These are phyloP conservation scores for Diplodia mutila DNA, from an alignment of 2,329 filamentous ascomycete species.

Conservation along the genomic window DNA sequence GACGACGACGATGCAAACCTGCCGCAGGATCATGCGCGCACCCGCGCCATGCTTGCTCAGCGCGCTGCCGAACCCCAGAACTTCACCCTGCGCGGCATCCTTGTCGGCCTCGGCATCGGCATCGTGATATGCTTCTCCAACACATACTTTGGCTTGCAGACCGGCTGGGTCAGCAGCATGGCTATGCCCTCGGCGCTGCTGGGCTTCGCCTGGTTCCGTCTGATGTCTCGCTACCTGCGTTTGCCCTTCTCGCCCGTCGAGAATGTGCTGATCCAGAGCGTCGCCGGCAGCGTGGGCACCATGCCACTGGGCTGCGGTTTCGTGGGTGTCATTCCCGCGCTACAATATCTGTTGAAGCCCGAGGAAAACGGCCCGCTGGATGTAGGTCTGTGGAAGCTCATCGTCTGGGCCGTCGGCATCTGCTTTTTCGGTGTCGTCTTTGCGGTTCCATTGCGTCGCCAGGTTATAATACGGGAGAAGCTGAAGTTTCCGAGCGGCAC, in stretches of 20 bases:
- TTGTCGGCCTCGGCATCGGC: constrained; percentile 81
- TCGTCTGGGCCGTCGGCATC: constrained; percentile 88
- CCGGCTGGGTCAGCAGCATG: constrained; percentile 84
- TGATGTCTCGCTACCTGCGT: constrained; percentile 70
- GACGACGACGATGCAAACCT: not conserved
- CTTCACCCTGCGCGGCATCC: constrained; percentile 82
- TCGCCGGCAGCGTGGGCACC: constrained; percentile 91
- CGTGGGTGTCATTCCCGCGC: constrained; percentile 88
- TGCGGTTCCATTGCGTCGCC: constrained; percentile 83
- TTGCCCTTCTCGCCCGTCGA: constrained; percentile 92
- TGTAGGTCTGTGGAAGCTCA: constrained; percentile 73
- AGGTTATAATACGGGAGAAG: constrained; percentile 92
- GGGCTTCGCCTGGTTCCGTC: constrained; percentile 91
- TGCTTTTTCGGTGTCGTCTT: constrained; percentile 98
- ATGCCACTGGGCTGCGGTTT: constrained; percentile 97
- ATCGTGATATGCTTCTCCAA: constrained; percentile 94
- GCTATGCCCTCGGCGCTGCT: constrained; percentile 94
- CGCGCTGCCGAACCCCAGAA: constrained; percentile 57
- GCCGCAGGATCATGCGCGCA: constrained; percentile 4
- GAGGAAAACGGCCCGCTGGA: constrained; percentile 79
- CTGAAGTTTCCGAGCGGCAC: constrained; percentile 94
- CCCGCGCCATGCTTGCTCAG: constrained; percentile 28
- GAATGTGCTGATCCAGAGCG: constrained; percentile 95
- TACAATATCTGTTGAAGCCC: constrained; percentile 79
- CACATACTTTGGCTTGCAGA: constrained; percentile 98